Evolutionary conservation across 768 basidiomycete species (phyloP).

Genomic region (Trametes villosa): DNA sequence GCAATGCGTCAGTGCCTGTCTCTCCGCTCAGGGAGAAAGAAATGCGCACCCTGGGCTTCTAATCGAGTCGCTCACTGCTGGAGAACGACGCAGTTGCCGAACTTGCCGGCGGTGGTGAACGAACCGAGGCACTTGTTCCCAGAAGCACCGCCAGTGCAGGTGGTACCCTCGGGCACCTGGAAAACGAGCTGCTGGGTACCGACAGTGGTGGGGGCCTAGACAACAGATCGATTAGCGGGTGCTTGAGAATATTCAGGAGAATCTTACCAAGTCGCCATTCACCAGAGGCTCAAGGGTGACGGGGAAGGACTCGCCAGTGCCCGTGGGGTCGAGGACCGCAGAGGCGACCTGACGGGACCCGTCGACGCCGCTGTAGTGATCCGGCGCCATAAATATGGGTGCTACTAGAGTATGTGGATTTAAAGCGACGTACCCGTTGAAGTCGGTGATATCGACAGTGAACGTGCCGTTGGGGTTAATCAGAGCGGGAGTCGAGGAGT

Average conservation of each 20-base stretch:
- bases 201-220: slow-evolving; percentile 43
- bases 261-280: slow-evolving; percentile 52
- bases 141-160: slow-evolving; percentile 51
- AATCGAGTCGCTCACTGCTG: too few species aligned
- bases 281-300: slow-evolving; percentile 42
- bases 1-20: too few species aligned
- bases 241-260: too few species aligned
- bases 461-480: slow-evolving; percentile 45
- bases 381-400: neutral
- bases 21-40: too few species aligned
- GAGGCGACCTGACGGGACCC: slow-evolving; percentile 49
- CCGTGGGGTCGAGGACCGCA: slow-evolving; percentile 48
- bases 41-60: too few species aligned
- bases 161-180: slow-evolving; percentile 51
- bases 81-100: slow-evolving; percentile 59
- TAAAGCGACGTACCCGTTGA: slow-evolving; percentile 45
- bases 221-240: too few species aligned
- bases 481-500: slow-evolving; percentile 35
- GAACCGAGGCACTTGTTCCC: slow-evolving; percentile 54
- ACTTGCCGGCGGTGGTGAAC: slow-evolving; percentile 51
- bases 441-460: slow-evolving; percentile 44
- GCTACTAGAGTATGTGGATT: neutral
- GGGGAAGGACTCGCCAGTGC: slow-evolving; percentile 31
- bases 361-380: slow-evolving; percentile 41
- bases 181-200: slow-evolving; percentile 48